These are phyloP conservation scores for Primulina eburnea DNA, from an alignment of 257 asterid species.

Conservation along the genomic window DNA sequence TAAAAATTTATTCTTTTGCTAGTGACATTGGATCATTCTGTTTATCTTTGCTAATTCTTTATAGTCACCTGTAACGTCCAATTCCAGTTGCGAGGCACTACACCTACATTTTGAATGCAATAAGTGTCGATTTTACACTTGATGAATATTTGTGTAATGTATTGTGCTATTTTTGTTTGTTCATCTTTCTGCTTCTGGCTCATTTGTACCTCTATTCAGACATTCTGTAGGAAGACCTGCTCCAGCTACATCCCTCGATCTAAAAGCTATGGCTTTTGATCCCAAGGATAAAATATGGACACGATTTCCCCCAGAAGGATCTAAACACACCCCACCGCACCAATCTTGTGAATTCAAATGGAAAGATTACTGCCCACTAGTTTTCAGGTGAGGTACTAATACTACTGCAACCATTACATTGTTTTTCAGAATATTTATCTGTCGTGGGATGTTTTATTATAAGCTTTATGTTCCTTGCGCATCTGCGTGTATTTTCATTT, in stretches of 20 bases:
- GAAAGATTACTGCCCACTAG: constrained; percentile 91
- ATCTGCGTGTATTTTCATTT: neutral
- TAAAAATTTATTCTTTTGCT: neutral
- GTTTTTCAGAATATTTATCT: too few species aligned
- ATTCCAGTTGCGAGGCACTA: neutral
- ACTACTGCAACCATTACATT: neutral
- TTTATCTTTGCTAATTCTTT: neutral
- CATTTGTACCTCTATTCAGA: constrained; percentile 46
- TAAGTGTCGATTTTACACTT: neutral
- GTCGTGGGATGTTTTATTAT: neutral
- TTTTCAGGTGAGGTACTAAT: constrained; percentile 71
- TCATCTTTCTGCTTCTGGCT: constrained; percentile 25
- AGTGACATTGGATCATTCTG: neutral
- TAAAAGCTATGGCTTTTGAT: constrained; percentile 64
- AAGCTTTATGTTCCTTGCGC: neutral
- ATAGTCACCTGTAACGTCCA: neutral
- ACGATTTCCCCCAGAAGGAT: constrained; percentile 77
- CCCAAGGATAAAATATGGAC: constrained; percentile 81
- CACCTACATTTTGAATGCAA: neutral
- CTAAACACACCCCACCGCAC: constrained; percentile 91
- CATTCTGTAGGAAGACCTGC: constrained; percentile 90
- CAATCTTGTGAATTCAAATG: constrained; percentile 85
- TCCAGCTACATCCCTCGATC: constrained; percentile 61
- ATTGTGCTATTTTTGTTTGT: constrained; percentile 7
- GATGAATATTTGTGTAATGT: neutral